Evolutionary conservation across 2,329 filamentous ascomycete species (phyloP), one percentile per base, ranked within the genome.

Genomic region (Aureobasidium musti): DNA sequence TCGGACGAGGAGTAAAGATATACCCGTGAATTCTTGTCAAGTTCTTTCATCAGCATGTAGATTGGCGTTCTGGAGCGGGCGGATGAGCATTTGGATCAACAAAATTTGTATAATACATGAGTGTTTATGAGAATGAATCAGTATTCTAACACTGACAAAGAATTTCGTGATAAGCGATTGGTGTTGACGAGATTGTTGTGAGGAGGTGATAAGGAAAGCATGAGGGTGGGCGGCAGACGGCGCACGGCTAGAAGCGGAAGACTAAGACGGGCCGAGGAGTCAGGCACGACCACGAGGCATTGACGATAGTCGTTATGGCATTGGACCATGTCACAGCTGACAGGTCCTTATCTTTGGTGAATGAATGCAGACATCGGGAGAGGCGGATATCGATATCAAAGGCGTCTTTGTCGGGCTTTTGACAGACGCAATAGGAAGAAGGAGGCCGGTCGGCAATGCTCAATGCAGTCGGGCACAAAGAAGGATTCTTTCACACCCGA

Each of bases 1-100:
- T 76, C 77, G 66, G 80, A 82, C 61, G 80, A 79, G 47, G 78
- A 80, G 69, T 74, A 72, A 23, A 66, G 14, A 49, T 13, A 64
- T 43, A 64, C 30, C 35, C 26, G 30, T 52, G 37, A 13, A 49
- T 53, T 64, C 26, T 45, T 43, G 49, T 54, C 37, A 28, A 45
- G 47, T 45, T 64, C 14, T 49, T 49, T 49, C n/a, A 61, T 17
- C 47, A 64, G 61, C 61, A 64, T 64, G 49, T 64, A 54, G 45
- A 63, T 30, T 41, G 61, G 61, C 61, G 61, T 64, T 64, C 21
- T 35, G 61, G 61, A 54, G 49, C 49, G 61, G 49, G 17, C 7
- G 43, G 57, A 11, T 26, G 26, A 26, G 57, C 28, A 30, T 64
- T 54, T 53, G n/a, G 49, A 33, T 41, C 28, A 35, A 21, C n/a